Evolutionary conservation across 768 basidiomycete species (phyloP).

Genomic region (Tricholoma matsutake): DNA sequence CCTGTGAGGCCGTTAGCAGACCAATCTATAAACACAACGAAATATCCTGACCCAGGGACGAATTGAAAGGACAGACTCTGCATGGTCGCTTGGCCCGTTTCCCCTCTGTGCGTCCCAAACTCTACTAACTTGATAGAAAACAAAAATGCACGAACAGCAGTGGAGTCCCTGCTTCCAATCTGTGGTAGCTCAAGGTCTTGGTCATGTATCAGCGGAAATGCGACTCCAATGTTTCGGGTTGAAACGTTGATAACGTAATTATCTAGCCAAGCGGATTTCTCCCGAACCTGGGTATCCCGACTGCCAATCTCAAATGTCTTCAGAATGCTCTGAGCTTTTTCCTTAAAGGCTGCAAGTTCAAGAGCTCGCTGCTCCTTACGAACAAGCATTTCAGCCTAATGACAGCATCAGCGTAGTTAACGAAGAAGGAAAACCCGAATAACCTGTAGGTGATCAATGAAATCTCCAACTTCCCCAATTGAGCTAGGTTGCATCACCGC

Average conservation of each 20-base stretch:
- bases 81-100: conserved; percentile 75
- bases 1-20: conserved; percentile 36
- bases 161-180: conserved; percentile 34
- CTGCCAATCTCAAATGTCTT: conserved; percentile 68
- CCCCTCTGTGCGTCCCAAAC: conserved; percentile 72
- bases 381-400: conserved; percentile 68
- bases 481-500: conserved; percentile 95
- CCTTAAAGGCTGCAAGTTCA: conserved; percentile 82
- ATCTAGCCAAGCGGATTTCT: conserved; percentile 53
- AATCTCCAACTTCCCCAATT: conserved; percentile 86
- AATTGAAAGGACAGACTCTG: conserved; percentile 82
- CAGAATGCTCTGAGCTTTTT: conserved; percentile 71
- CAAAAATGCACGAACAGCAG: conserved; percentile 74
- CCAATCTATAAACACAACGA: conserved; percentile 3
- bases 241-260: conserved; percentile 51
- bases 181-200: conserved; percentile 51
- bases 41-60: conserved; percentile 55
- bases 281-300: conserved; percentile 37
- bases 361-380: conserved; percentile 72
- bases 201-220: conserved; percentile 77
- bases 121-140: conserved; percentile 75
- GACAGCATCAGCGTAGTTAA: conserved; percentile 4
- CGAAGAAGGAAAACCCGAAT: conserved; percentile 1
- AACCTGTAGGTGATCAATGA: conserved; percentile 82
- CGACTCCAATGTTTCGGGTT: conserved; percentile 76